These are phyloP conservation scores for Parathielavia hyrcaniae DNA, from an alignment of 495 filamentous ascomycete genomes.

Conservation along the genomic window DNA sequence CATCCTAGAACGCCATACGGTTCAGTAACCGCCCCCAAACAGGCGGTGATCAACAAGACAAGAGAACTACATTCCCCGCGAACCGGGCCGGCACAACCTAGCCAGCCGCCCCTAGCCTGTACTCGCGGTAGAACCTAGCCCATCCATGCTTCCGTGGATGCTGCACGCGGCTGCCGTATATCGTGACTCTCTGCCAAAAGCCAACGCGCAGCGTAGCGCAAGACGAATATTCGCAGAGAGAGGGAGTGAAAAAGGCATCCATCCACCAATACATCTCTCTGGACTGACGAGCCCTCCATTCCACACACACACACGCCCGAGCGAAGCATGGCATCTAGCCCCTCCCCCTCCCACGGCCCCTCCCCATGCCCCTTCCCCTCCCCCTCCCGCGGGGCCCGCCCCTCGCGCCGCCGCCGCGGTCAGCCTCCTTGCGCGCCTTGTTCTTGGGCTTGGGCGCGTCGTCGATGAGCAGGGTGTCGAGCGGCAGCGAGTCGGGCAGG, in stretches of 20 bases:
- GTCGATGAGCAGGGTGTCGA: slow-evolving; percentile 91
- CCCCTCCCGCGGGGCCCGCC: slow-evolving; percentile 18
- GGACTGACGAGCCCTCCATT: neutral
- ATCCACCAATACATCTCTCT: too few species aligned
- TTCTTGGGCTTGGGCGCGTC: slow-evolving; percentile 98
- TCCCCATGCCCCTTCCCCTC: slow-evolving; percentile 4
- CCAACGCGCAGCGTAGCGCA: too few species aligned
- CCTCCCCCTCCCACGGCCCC: neutral
- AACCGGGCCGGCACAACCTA: neutral
- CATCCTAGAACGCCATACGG: slow-evolving; percentile 11
- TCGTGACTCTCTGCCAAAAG: too few species aligned
- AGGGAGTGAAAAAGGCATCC: too few species aligned
- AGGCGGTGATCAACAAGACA: neutral
- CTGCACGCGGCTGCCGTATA: too few species aligned
- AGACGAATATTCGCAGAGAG: too few species aligned
- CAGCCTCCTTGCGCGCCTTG: slow-evolving; percentile 92
- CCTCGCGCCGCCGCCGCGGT: slow-evolving; percentile 55
- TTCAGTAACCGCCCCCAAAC: neutral
- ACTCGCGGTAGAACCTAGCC: neutral
- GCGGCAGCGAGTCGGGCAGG: slow-evolving; percentile 85
- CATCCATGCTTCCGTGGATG: neutral
- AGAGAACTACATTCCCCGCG: neutral
- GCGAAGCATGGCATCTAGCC: neutral
- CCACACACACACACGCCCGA: neutral
- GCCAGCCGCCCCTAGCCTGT: neutral